phyloP scores from a whole-genome alignment of 441 rosid genomes.

The Lepidium campestre region DNA sequence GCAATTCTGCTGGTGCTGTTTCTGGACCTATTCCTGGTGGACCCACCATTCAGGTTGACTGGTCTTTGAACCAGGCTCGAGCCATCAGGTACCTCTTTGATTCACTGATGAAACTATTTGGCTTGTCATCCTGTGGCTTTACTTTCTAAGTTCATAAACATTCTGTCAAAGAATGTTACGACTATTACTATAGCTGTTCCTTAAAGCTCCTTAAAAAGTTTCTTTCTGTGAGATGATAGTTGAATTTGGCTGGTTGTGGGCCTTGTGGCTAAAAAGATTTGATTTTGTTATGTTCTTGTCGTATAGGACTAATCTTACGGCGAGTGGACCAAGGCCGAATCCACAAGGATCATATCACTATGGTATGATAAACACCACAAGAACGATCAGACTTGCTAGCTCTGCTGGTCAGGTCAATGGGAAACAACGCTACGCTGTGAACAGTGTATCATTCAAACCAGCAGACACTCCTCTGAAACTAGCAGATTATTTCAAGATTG shows the following conservation, averaged over 20 bases:
- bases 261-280: neutral
- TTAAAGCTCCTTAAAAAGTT: neutral
- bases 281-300: neutral
- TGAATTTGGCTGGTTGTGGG: neutral
- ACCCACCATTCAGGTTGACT: conserved; percentile 69
- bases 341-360: conserved; percentile 99
- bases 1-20: conserved; percentile 62
- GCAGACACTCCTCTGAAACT: conserved; percentile 87
- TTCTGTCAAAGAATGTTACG: no score
- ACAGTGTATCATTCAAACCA: conserved; percentile 74
- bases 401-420: conserved; percentile 75
- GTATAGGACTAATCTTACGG: conserved; percentile 84
- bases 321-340: conserved; percentile 97
- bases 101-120: neutral
- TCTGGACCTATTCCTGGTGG: conserved; percentile 80
- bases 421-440: conserved; percentile 86
- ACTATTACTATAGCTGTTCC: neutral
- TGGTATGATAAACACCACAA: conserved; percentile 80
- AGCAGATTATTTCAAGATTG: conserved; percentile 77
- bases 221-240: neutral
- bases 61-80: conserved; percentile 96
- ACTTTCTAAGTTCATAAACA: no score
- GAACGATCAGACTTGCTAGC: conserved; percentile 62
- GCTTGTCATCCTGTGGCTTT: neutral
- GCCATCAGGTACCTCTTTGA: conserved; percentile 57